Evolutionary conservation across 2,329 filamentous ascomycete species (phyloP).

Genomic region (Aureobasidium sp.): DNA sequence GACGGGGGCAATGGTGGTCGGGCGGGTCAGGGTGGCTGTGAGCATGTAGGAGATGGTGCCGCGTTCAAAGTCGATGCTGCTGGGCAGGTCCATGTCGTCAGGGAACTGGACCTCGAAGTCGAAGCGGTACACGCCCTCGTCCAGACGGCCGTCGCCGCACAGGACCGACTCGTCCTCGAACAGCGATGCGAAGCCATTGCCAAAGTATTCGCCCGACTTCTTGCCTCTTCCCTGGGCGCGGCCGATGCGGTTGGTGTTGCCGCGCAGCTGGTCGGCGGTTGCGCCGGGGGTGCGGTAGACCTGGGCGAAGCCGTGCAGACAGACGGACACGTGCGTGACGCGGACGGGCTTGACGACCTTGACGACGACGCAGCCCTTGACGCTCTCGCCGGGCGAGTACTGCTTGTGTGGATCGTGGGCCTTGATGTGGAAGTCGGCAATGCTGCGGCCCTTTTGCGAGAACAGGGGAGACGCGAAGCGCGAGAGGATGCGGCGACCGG

Average conservation of each 20-base stretch:
- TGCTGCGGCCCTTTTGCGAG: slow-evolving; percentile 49
- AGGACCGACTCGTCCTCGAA: slow-evolving; percentile 77
- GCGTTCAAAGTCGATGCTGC: slow-evolving; percentile 96
- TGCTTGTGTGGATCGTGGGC: slow-evolving; percentile 69
- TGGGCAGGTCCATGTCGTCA: slow-evolving; percentile 59
- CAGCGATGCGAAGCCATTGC: slow-evolving; percentile 68
- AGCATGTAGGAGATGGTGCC: slow-evolving; percentile 88
- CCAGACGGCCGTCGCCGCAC: slow-evolving; percentile 67
- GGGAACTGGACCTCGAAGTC: slow-evolving; percentile 67
- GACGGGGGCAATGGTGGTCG: slow-evolving; percentile 74
- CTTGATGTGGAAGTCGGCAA: slow-evolving; percentile 70
- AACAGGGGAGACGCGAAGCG: slow-evolving; percentile 47
- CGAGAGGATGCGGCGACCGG: slow-evolving; percentile 36
- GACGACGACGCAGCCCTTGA: slow-evolving; percentile 63
- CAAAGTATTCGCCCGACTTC: slow-evolving; percentile 50
- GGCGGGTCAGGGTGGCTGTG: slow-evolving; percentile 79
- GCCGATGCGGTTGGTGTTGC: slow-evolving; percentile 41
- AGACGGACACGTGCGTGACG: slow-evolving; percentile 71
- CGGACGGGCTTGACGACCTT: slow-evolving; percentile 64
- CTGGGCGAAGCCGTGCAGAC: slow-evolving; percentile 68
- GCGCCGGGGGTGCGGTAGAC: slow-evolving; percentile 64
- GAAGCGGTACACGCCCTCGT: slow-evolving; percentile 69
- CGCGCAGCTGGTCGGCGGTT: slow-evolving; percentile 43
- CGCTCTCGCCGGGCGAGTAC: slow-evolving; percentile 65
- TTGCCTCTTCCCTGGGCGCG: slow-evolving; percentile 41